Base-by-base conservation (phyloP, 2,329 filamentous ascomycete species). In the Penicillium janthinellum region DNA sequence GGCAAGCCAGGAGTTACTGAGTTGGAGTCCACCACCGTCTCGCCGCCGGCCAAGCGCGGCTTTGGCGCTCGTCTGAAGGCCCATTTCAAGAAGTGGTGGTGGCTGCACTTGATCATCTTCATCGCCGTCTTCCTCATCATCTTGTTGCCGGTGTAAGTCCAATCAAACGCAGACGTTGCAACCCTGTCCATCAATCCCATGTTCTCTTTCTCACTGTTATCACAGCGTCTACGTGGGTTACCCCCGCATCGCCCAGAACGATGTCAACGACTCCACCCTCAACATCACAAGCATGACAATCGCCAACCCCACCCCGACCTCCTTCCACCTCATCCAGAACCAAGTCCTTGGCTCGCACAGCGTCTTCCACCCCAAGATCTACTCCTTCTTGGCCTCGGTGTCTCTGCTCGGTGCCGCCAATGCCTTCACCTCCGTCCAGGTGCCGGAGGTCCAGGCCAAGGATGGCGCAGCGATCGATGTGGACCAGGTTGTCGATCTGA, bases 141-240 rank as follows among this genome's bases (percentile, higher is more conserved):
- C 53, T 71, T 82, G 2, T 71, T 88, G 37, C 84, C 83, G 39
- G 72, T 88, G 84, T 86, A 79, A 77, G 83, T 77, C 35, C 1
- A 41, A 38, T 20, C 12, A 38, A n/a, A 49, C 10, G 5, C 5
- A 20, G 20, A 22, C 4, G 6, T 17, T 44, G 53, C 20, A 4
- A 20, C 8, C 3, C 45, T 4, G 45, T 31, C 6, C 35, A 31
- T 17, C n/a, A 37, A 39, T 42, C 20, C 49, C 31, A n/a, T 50
- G 1, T 28, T 38, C 20, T 25, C 15, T n/a, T 44, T 31, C 52
- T 45, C 15, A 54, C 12, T 5, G 2, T 37, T 3, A 12, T 45
- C 15, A 5, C 64, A 84, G 83, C 41, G 78, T 87, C 49, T 88
- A 82, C 66, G 85, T 87, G 54, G 85, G 72, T 3, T 84, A 87